Conservation (phyloP, 2,329 filamentous ascomycete genomes). For the Arthroderma uncinatum region DNA sequence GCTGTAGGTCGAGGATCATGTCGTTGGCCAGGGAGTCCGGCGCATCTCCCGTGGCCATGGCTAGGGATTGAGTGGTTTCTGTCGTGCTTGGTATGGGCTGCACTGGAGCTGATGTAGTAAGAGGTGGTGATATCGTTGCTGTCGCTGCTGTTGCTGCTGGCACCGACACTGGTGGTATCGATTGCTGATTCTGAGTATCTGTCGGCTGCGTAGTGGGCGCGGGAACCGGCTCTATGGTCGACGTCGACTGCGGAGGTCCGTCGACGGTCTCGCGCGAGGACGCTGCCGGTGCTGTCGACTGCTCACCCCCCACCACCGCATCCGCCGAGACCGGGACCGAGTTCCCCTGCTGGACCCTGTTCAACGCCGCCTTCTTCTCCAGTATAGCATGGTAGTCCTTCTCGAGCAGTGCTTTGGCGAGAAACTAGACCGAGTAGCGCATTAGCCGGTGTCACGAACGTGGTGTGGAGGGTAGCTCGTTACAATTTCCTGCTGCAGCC, state of each 20-base stretch:
- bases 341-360: neutral
- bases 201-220: neutral
- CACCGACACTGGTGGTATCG: neutral
- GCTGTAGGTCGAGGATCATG: neutral
- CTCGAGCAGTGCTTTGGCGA: constrained; percentile 35
- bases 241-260: neutral
- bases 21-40: neutral
- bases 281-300: neutral
- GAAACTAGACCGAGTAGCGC: constrained; percentile 22
- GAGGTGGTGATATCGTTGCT: neutral
- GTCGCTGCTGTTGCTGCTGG: neutral
- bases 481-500: constrained; percentile 35
- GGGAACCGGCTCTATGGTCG: neutral
- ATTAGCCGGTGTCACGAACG: neutral
- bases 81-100: neutral
- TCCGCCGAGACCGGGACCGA: too few relatives aligned
- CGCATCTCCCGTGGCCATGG: neutral
- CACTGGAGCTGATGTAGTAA: neutral
- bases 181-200: neutral
- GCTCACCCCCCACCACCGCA: neutral
- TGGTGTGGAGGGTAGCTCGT: constrained; percentile 10
- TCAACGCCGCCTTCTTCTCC: constrained; percentile 20
- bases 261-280: neutral
- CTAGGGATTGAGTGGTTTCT: neutral
- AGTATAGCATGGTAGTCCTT: constrained; percentile 31